Percentiles rank a stretch among this genome's conserved stretches.
phyloP scores from a whole-genome alignment of 441 rosid genomes.

The Euphorbia corollata region DNA sequence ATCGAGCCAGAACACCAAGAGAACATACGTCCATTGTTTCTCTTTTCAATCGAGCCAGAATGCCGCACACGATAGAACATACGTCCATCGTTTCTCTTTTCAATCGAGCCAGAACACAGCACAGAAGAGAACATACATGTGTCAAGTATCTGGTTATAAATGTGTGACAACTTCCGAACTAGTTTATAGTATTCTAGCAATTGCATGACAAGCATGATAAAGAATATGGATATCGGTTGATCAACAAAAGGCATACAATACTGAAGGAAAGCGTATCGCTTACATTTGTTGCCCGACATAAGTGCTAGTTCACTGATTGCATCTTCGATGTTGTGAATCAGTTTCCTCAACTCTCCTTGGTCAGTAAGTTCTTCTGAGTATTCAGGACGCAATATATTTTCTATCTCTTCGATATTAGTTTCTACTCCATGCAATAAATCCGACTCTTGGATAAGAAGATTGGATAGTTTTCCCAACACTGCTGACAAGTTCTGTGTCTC shows the following conservation, averaged over 20 bases:
- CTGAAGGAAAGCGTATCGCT: neutral
- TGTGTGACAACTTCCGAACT: neutral
- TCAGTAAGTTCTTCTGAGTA: neutral
- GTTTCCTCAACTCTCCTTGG: neutral
- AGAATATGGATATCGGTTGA: neutral
- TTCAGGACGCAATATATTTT: neutral
- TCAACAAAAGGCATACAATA: neutral
- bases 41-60: no score
- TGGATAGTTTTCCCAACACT: neutral
- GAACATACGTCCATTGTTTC: no score
- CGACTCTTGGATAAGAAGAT: neutral
- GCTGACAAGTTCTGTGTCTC: neutral
- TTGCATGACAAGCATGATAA: neutral
- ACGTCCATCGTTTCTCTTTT: no score
- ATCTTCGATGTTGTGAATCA: slow-evolving; percentile 7
- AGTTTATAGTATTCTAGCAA: neutral
- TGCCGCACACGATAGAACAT: no score
- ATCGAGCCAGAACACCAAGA: neutral
- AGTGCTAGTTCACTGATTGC: neutral
- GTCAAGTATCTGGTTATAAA: neutral
- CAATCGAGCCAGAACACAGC: neutral
- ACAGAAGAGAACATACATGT: no score
- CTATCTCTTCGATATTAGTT: neutral
- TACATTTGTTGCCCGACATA: neutral
- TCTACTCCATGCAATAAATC: slow-evolving; percentile 1